Evolutionary conservation across 2,329 filamentous ascomycete species (phyloP).

Genomic region (Nemania sp.): DNA sequence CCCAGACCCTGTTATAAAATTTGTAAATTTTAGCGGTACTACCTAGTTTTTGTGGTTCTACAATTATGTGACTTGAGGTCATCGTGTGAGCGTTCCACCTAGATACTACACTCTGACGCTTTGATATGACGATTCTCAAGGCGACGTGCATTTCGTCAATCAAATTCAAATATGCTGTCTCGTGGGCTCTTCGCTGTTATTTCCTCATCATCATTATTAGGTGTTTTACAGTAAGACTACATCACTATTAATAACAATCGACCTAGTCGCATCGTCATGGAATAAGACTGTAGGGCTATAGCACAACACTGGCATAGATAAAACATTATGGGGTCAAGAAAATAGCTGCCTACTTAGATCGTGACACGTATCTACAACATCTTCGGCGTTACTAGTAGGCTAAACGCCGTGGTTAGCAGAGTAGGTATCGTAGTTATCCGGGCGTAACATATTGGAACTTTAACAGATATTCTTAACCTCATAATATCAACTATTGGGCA

Average conservation of each 20-base stretch:
- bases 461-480: too few species aligned
- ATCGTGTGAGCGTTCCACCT: neutral
- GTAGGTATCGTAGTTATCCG: too few species aligned
- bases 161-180: neutral
- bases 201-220: neutral
- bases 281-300: neutral
- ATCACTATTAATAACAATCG: neutral
- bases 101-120: neutral
- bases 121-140: neutral
- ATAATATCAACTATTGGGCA: too few species aligned
- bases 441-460: too few species aligned
- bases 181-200: neutral
- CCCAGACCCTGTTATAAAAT: neutral
- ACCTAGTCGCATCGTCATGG: neutral
- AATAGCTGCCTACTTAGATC: neutral
- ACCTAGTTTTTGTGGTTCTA: neutral
- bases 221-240: too few species aligned
- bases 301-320: neutral
- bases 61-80: neutral
- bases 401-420: too few species aligned
- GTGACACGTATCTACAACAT: neutral
- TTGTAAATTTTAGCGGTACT: neutral
- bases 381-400: too few species aligned
- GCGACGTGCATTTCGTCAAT: neutral
- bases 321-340: neutral